Evolutionary conservation across 139 green algal genomes (phyloP).

Genomic region (Coccomyxa sp.): DNA sequence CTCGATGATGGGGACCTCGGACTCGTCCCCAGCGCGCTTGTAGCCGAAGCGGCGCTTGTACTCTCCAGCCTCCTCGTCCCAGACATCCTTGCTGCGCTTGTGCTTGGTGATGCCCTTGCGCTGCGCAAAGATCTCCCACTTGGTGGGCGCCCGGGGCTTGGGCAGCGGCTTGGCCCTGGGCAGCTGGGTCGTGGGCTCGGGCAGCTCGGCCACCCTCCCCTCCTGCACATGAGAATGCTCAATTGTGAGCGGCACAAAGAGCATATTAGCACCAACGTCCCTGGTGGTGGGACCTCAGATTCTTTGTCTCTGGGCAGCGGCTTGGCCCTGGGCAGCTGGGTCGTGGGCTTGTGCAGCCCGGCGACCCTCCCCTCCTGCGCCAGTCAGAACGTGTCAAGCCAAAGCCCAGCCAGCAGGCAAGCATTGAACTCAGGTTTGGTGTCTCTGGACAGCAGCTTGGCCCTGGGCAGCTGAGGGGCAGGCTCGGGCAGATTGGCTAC

Average conservation of each 20-base stretch:
- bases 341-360: constrained; percentile 63
- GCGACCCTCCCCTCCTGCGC: constrained; percentile 58
- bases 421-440: too few relatives aligned
- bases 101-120: constrained; percentile 90
- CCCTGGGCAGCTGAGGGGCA: constrained; percentile 65
- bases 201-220: constrained; percentile 72
- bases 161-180: constrained; percentile 83
- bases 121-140: constrained; percentile 93
- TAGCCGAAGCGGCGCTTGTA: constrained; percentile 86
- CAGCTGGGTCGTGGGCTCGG: constrained; percentile 59
- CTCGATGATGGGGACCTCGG: constrained; percentile 86
- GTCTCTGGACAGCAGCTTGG: constrained; percentile 84
- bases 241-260: too few relatives aligned
- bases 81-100: constrained; percentile 88
- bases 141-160: constrained; percentile 74
- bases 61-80: constrained; percentile 75
- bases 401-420: too few relatives aligned
- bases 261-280: too few relatives aligned
- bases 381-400: too few relatives aligned
- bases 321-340: constrained; percentile 72
- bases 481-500: constrained; percentile 71
- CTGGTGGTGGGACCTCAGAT: too few relatives aligned
- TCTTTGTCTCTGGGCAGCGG: constrained; percentile 85
- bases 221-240: too few relatives aligned
- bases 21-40: constrained; percentile 76